Evolutionary conservation across 495 filamentous ascomycete species (phyloP).

Genomic region (Pseudevernia furfuracea): DNA sequence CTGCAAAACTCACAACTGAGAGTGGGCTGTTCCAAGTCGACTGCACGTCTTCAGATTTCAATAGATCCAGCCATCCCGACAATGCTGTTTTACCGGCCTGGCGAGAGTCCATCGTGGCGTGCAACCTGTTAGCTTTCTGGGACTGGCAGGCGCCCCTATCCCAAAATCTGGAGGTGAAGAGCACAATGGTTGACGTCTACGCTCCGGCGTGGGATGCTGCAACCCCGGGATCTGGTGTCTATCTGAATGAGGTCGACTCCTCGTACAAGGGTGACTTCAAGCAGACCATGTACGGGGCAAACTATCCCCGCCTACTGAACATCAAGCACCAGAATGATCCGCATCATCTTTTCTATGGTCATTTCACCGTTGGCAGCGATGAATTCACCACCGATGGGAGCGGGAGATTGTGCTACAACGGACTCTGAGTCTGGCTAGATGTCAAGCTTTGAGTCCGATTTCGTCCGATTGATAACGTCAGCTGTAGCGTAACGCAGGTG

Average conservation of each 20-base stretch:
- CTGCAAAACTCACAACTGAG: background rate
- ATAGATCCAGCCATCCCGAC: background rate
- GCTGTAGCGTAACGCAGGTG: too few relatives aligned
- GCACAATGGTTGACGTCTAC: background rate
- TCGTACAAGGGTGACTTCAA: background rate
- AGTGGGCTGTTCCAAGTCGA: background rate
- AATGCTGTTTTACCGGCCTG: conserved; percentile 1
- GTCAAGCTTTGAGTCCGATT: too few relatives aligned
- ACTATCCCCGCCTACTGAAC: background rate
- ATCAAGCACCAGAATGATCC: conserved; percentile 6
- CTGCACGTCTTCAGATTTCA: background rate
- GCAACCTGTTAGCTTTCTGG: background rate
- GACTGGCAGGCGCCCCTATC: background rate
- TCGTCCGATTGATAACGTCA: too few relatives aligned
- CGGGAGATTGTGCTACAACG: conserved; percentile 6
- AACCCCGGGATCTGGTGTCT: conserved; percentile 4
- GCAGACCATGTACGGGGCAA: background rate
- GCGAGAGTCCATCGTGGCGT: background rate
- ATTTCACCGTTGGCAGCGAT: background rate
- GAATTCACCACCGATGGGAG: background rate
- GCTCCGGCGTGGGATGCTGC: background rate
- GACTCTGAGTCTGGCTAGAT: too few relatives aligned
- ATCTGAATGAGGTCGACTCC: conserved; percentile 7
- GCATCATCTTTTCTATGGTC: conserved; percentile 1
- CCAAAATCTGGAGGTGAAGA: background rate